Evolutionary conservation across 306 rosid genomes (phyloP).

Genomic region (Crataegus laevigata): DNA sequence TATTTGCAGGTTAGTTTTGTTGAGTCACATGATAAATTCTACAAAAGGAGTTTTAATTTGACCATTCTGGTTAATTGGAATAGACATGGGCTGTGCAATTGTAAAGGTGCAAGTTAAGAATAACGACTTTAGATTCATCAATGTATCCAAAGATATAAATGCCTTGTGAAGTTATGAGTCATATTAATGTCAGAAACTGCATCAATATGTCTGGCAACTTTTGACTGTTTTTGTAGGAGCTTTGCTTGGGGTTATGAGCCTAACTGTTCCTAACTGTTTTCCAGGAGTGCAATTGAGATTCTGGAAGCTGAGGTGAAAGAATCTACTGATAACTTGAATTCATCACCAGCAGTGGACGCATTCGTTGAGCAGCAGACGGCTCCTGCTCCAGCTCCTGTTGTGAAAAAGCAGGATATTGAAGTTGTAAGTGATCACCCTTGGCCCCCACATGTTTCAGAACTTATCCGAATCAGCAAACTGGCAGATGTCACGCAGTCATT

Average conservation of each 20-base stretch:
- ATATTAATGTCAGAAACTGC: neutral
- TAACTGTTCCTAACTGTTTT: neutral
- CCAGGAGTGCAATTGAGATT: slow-evolving; percentile 81
- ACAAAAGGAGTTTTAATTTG: neutral
- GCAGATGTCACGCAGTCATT: neutral
- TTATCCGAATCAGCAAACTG: neutral
- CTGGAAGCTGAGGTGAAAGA: slow-evolving; percentile 66
- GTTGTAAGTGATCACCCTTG: slow-evolving; percentile 34
- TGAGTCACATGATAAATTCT: neutral
- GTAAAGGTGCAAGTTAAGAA: neutral
- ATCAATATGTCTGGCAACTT: neutral
- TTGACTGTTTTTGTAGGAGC: neutral
- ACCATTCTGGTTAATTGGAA: neutral
- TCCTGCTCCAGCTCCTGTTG: slow-evolving; percentile 15
- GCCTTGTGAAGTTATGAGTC: neutral
- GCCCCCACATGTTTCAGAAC: neutral
- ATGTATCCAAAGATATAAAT: neutral
- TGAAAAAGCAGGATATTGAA: slow-evolving; percentile 38
- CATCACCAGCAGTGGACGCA: slow-evolving; percentile 28
- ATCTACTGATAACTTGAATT: slow-evolving; percentile 25
- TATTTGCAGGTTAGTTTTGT: slow-evolving; percentile 60
- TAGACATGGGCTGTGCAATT: neutral
- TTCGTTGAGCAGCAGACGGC: slow-evolving; percentile 27
- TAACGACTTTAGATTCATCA: neutral
- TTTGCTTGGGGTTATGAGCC: neutral